These are phyloP conservation scores for Fistulifera pelliculosa DNA, from an alignment of 108 stramenopile species.

Conservation along the genomic window DNA sequence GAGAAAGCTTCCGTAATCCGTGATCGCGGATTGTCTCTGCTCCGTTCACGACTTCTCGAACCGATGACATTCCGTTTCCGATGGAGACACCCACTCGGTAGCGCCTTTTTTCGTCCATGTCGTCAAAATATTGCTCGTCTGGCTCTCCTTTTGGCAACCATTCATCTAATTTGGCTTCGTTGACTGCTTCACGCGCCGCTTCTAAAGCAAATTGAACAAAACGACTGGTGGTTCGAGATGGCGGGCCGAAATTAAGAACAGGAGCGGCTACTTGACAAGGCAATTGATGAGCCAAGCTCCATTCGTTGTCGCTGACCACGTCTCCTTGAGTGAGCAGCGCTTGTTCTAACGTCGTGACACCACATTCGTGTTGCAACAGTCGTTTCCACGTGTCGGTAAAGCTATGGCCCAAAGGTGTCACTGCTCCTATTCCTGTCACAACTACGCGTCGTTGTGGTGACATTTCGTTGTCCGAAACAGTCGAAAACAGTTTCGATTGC, in stretches of 20 bases:
- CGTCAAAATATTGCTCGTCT: no score
- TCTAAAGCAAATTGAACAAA: slow-evolving; percentile 72
- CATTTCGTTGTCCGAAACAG: no score
- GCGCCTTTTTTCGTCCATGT: background rate
- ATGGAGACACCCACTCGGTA: slow-evolving; percentile 64
- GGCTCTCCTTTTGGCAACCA: slow-evolving; percentile 13
- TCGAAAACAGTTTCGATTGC: no score
- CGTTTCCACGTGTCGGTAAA: slow-evolving; percentile 58
- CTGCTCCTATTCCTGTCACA: slow-evolving; percentile 87
- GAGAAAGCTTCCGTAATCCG: slow-evolving; percentile 46
- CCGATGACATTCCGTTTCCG: slow-evolving; percentile 85
- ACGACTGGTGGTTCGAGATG: slow-evolving; percentile 51
- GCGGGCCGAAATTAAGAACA: slow-evolving; percentile 44
- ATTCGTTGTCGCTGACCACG: background rate
- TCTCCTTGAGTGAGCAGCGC: slow-evolving; percentile 27
- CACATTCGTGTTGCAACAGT: slow-evolving; percentile 25
- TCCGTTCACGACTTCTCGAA: slow-evolving; percentile 66
- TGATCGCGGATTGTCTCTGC: slow-evolving; percentile 22
- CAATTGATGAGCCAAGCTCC: slow-evolving; percentile 25
- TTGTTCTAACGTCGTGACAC: slow-evolving; percentile 48
- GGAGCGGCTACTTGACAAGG: slow-evolving; percentile 77
- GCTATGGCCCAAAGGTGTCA: slow-evolving; percentile 82
- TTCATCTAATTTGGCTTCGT: slow-evolving; percentile 26
- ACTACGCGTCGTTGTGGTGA: slow-evolving; percentile 66
- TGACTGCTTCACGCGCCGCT: slow-evolving; percentile 65